These are phyloP conservation scores for Strombidium stylifer DNA, from an alignment of 73 alveolate genomes.

Conservation along the genomic window DNA sequence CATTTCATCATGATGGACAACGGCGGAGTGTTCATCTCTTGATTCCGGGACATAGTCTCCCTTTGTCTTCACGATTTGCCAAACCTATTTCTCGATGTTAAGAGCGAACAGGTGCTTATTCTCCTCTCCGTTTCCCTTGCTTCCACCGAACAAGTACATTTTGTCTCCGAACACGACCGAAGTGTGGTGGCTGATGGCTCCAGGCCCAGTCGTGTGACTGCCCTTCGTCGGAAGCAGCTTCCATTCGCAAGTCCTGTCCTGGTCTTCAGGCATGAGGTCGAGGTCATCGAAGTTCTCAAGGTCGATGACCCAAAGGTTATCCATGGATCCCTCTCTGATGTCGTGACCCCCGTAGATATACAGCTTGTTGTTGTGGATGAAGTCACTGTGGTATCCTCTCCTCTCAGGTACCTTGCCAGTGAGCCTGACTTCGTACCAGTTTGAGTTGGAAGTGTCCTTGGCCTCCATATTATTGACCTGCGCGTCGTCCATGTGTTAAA, in stretches of 20 bases:
- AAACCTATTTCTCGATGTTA: conserved; percentile 21
- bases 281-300: conserved; percentile 27
- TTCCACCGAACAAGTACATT: not conserved
- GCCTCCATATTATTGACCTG: no score
- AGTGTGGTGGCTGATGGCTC: not conserved
- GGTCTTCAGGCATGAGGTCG: conserved; percentile 4
- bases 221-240: conserved; percentile 41
- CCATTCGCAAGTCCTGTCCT: conserved; percentile 43
- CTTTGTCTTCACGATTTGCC: conserved; percentile 36
- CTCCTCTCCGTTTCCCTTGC: not conserved
- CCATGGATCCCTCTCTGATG: conserved; percentile 60
- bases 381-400: conserved; percentile 62
- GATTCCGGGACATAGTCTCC: conserved; percentile 39
- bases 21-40: conserved; percentile 61
- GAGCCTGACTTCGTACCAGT: conserved; percentile 60
- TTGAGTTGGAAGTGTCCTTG: no score
- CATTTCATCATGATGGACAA: conserved; percentile 28
- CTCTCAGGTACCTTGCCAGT: conserved; percentile 53
- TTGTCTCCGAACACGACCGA: not conserved
- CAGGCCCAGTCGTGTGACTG: conserved; percentile 26
- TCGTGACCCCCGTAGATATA: conserved; percentile 54
- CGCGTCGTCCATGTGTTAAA: no score
- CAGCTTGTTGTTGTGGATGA: conserved; percentile 39
- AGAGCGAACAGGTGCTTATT: conserved; percentile 3
- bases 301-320: conserved; percentile 46